phyloP scores from a whole-genome alignment of 495 filamentous ascomycete genomes.

The Parathielavia hyrcaniae region DNA sequence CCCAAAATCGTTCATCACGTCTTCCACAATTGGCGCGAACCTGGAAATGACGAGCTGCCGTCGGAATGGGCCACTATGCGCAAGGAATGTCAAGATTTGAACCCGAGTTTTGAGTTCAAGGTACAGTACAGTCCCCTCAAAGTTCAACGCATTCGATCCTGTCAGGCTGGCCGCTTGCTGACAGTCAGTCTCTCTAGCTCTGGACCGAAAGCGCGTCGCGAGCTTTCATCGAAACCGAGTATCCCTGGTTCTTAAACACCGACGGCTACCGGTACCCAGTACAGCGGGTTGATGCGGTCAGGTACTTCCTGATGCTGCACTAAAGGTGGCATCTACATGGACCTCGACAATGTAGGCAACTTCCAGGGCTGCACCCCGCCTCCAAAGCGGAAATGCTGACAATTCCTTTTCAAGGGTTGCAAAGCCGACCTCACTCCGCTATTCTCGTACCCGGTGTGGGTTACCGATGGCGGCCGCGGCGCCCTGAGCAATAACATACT shows the following conservation, averaged over 20 bases:
- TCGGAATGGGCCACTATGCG: constrained; percentile 67
- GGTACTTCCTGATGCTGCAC: constrained; percentile 79
- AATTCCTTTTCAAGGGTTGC: constrained; percentile 57
- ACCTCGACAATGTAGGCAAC: constrained; percentile 71
- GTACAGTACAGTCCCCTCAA: constrained; percentile 50
- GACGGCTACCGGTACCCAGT: constrained; percentile 75
- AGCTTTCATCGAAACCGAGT: constrained; percentile 67
- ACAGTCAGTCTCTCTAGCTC: constrained; percentile 45
- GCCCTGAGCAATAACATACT: constrained; percentile 89
- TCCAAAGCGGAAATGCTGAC: background rate
- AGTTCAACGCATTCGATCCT: background rate
- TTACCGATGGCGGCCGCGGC: constrained; percentile 71
- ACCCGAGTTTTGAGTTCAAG: constrained; percentile 76
- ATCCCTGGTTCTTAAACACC: constrained; percentile 81
- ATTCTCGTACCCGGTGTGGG: constrained; percentile 74
- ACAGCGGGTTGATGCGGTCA: constrained; percentile 79
- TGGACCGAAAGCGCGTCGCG: constrained; percentile 76
- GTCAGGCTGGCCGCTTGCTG: background rate
- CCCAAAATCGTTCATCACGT: constrained; percentile 92
- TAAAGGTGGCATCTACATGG: constrained; percentile 86
- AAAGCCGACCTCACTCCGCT: constrained; percentile 74
- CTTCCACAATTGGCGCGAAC: constrained; percentile 56
- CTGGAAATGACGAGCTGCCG: constrained; percentile 55
- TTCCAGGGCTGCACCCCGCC: background rate
- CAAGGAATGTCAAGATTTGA: constrained; percentile 66